Evolutionary conservation across 169 alveolate genomes (phyloP).

Genomic region (Plasmodium gonderi): DNA sequence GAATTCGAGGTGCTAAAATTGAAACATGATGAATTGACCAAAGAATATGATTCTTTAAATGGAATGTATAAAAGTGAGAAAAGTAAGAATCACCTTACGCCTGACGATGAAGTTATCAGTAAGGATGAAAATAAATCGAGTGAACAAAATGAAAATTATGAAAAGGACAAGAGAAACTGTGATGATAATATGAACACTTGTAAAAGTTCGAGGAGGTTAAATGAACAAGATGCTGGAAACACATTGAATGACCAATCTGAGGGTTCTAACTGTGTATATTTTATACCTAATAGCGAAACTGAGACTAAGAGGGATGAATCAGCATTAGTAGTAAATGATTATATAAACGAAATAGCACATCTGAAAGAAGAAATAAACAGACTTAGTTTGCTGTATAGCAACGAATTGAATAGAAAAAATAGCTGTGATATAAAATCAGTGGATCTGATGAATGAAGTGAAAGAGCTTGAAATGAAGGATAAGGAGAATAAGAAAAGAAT

Average conservation of each 20-base stretch:
- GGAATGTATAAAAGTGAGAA: neutral
- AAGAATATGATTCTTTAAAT: conserved; percentile 1
- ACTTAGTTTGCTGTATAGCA: conserved; percentile 32
- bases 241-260: no score
- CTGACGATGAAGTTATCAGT: neutral
- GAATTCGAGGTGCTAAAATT: neutral
- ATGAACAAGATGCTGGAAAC: no score
- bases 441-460: neutral
- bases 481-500: conserved; percentile 18
- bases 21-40: neutral
- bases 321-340: neutral
- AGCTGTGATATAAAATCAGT: conserved; percentile 30
- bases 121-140: neutral
- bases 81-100: neutral
- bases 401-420: conserved; percentile 40
- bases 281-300: neutral
- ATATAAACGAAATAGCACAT: conserved; percentile 10
- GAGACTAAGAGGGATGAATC: neutral
- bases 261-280: no score
- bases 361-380: conserved; percentile 55
- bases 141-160: neutral
- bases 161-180: neutral
- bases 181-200: no score
- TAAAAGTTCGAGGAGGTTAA: neutral
- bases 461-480: conserved; percentile 4